phyloP scores from a whole-genome alignment of 2,329 filamentous ascomycete species.

The Fusarium sp. region DNA sequence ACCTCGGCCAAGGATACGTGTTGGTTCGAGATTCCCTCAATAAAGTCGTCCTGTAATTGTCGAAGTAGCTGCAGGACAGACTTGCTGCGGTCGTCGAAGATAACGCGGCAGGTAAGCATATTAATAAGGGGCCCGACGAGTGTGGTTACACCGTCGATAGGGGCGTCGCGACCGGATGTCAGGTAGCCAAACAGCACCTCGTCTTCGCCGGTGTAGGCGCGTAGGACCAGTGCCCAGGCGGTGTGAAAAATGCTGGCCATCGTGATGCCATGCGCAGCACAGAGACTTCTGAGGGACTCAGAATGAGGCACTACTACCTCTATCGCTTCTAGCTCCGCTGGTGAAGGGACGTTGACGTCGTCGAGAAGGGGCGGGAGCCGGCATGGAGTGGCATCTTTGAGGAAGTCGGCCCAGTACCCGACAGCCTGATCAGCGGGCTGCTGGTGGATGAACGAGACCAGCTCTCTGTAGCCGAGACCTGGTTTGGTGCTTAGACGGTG shows the following conservation, averaged over 20 bases:
- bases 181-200: conserved; percentile 3
- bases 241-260: conserved; percentile 4
- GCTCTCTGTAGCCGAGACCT: background rate
- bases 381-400: background rate
- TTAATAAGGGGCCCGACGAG: background rate
- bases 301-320: background rate
- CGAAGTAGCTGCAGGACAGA: background rate
- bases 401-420: background rate
- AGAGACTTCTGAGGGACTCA: background rate
- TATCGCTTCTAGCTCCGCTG: background rate
- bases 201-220: background rate
- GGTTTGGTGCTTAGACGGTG: background rate
- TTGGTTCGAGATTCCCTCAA: background rate
- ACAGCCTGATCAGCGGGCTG: background rate
- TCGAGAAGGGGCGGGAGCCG: background rate
- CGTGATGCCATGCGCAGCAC: background rate
- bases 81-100: background rate
- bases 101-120: background rate
- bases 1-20: background rate
- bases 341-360: background rate
- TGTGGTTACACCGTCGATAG: background rate
- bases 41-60: background rate
- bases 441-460: background rate
- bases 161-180: background rate
- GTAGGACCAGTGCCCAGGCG: conserved; percentile 3